Evolutionary conservation across 164 flowering plant genomes (phyloP).

Genomic region (Macadamia tetraphylla): DNA sequence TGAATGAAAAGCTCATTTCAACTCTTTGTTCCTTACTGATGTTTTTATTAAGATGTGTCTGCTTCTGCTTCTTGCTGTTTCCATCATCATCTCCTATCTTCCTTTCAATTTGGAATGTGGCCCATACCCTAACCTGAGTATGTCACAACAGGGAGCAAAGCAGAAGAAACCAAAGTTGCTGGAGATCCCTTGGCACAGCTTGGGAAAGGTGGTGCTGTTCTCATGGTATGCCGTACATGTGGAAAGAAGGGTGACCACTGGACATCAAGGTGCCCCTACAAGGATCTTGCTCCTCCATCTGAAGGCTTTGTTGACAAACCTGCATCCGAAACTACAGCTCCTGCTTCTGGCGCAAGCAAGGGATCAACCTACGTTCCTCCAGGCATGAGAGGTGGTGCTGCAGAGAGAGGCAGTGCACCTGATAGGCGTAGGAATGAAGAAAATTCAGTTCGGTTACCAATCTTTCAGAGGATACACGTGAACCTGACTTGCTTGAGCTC

Average conservation of each 20-base stretch:
- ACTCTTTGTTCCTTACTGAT: no score
- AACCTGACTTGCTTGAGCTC: conserved; percentile 46
- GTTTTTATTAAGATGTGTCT: no score
- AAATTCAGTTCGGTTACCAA: conserved; percentile 52
- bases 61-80: no score
- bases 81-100: not conserved
- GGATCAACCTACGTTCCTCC: not conserved
- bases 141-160: conserved; percentile 1
- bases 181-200: conserved; percentile 2
- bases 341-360: not conserved
- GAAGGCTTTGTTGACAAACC: conserved; percentile 3
- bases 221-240: conserved; percentile 4
- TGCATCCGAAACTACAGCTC: not conserved
- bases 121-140: not conserved
- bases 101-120: not conserved
- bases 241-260: conserved; percentile 6
- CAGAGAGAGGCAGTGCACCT: conserved; percentile 17
- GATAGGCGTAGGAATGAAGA: conserved; percentile 40
- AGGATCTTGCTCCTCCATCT: not conserved
- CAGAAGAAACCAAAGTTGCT: conserved; percentile 1
- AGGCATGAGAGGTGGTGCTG: conserved; percentile 11
- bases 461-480: conserved; percentile 14
- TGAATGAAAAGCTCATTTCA: no score
- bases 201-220: conserved; percentile 7
- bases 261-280: conserved; percentile 4